phyloP scores from a whole-genome alignment of 768 basidiomycete genomes.

The Lentinus brumalis region DNA sequence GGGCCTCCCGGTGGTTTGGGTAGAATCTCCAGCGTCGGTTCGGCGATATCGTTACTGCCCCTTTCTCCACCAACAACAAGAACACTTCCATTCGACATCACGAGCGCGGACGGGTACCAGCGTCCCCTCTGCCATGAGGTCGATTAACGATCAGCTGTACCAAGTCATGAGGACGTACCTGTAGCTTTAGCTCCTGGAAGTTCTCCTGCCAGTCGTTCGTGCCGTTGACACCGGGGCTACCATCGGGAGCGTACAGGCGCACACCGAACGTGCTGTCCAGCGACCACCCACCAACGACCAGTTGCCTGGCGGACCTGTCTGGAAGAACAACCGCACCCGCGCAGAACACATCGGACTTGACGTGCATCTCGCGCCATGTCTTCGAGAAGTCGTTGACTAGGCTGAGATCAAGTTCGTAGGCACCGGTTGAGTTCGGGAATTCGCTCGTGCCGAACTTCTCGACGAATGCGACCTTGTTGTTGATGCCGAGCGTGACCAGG shows the following conservation, averaged over 20 bases:
- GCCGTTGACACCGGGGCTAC: conserved; percentile 64
- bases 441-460: conserved; percentile 73
- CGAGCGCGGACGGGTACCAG: conserved; percentile 72
- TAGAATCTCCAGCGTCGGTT: conserved; percentile 72
- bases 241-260: conserved; percentile 72
- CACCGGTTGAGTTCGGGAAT: conserved; percentile 68
- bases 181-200: conserved; percentile 53
- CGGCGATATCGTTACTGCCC: conserved; percentile 65
- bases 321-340: conserved; percentile 73
- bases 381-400: conserved; percentile 43
- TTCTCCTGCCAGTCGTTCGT: conserved; percentile 86
- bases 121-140: conserved; percentile 49
- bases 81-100: conserved; percentile 74
- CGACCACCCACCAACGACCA: conserved; percentile 75
- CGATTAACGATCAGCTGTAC: not conserved
- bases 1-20: conserved; percentile 66
- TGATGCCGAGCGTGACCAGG: conserved; percentile 74
- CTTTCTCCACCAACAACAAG: conserved; percentile 75
- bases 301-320: conserved; percentile 66
- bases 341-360: conserved; percentile 81
- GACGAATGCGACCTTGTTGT: conserved; percentile 80
- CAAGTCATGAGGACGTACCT: conserved; percentile 43
- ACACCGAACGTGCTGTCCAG: conserved; percentile 71
- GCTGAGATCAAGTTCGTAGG: conserved; percentile 74
- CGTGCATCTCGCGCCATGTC: conserved; percentile 78